Percentiles rank a stretch among this genome's conserved stretches.
Evolutionary conservation across 176 grass and related monocot species (phyloP).

Genomic region (Ananas comosus): DNA sequence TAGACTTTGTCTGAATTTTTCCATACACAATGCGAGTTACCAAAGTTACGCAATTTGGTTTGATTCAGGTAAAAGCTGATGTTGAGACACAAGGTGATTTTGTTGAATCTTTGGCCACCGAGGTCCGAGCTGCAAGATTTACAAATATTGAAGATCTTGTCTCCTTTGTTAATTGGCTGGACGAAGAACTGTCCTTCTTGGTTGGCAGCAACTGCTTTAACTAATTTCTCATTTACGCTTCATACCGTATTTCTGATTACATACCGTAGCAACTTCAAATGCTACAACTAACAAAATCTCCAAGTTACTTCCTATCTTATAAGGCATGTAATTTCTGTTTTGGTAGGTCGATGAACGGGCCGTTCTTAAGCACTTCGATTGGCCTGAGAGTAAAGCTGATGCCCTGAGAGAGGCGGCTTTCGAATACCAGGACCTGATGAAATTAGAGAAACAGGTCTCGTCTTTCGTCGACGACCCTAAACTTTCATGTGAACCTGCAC

Average conservation of each 20-base stretch:
- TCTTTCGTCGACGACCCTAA: constrained; percentile 57
- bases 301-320: no score
- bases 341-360: constrained; percentile 82
- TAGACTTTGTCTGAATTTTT: no score
- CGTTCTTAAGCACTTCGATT: constrained; percentile 95
- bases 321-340: neutral
- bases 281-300: no score
- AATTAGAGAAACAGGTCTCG: constrained; percentile 60
- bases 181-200: constrained; percentile 95
- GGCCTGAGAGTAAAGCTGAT: constrained; percentile 91
- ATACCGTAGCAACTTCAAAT: no score
- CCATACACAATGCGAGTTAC: no score
- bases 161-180: constrained; percentile 88
- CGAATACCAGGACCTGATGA: constrained; percentile 67
- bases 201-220: constrained; percentile 20
- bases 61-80: constrained; percentile 84
- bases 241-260: neutral
- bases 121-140: constrained; percentile 32
- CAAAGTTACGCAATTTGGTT: neutral
- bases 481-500: constrained; percentile 65
- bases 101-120: constrained; percentile 46
- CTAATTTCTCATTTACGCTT: neutral
- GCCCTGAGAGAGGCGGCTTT: constrained; percentile 75
- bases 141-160: constrained; percentile 55
- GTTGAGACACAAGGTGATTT: constrained; percentile 93